Conservation (phyloP, 352 stramenopile species). For the Phytophthora sp. region DNA sequence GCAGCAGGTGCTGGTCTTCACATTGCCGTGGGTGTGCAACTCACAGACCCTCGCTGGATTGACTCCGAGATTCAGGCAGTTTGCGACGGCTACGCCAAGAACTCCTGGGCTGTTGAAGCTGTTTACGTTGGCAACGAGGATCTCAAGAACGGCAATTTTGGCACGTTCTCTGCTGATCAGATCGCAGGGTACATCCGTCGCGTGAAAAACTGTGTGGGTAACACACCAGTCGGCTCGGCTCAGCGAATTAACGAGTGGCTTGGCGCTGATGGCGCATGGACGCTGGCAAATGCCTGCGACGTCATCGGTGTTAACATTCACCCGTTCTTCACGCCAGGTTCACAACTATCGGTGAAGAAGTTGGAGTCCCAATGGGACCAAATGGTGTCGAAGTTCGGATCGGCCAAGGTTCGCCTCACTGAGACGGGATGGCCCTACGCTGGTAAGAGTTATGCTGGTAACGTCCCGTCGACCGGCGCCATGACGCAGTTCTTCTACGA, state of each 20-base stretch:
- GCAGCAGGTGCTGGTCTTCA: constrained; percentile 51
- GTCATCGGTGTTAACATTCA: constrained; percentile 46
- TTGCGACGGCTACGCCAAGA: constrained; percentile 46
- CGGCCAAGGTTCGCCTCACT: constrained; percentile 47
- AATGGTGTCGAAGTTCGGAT: constrained; percentile 46
- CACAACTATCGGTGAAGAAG: constrained; percentile 47
- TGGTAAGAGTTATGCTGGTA: constrained; percentile 37
- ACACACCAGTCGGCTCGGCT: constrained; percentile 64
- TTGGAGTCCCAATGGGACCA: constrained; percentile 52
- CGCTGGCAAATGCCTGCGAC: constrained; percentile 43
- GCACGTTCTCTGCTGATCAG: constrained; percentile 36
- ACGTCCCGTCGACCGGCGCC: constrained; percentile 41
- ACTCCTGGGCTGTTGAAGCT: constrained; percentile 48
- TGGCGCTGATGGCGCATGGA: constrained; percentile 28
- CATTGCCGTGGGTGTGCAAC: constrained; percentile 65
- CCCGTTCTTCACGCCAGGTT: constrained; percentile 55
- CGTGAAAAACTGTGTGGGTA: constrained; percentile 53
- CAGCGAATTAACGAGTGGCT: constrained; percentile 74
- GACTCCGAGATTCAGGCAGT: constrained; percentile 59
- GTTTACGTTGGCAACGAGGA: constrained; percentile 83
- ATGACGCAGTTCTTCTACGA: constrained; percentile 53
- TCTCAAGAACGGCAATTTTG: constrained; percentile 54
- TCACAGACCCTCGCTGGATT: constrained; percentile 45
- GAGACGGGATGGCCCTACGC: constrained; percentile 67
- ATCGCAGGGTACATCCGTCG: constrained; percentile 53